Base-by-base conservation (phyloP, 768 basidiomycete genomes). In the Amanita pseudoporphyria region DNA sequence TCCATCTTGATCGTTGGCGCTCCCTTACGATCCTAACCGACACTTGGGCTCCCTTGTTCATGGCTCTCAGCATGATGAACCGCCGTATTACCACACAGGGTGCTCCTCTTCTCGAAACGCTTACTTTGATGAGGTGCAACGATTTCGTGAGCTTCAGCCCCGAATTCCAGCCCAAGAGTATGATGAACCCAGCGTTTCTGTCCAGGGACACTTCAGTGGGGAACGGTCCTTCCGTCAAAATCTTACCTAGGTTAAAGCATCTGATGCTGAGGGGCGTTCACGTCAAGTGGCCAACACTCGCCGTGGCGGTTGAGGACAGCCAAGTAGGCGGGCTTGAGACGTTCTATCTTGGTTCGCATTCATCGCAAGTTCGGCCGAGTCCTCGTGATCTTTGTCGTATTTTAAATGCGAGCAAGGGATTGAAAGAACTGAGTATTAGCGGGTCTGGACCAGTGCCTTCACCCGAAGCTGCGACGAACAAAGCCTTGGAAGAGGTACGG, bases 51-150 rank as follows among this genome's bases (percentile, higher is more conserved):
- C 78, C 78, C 12, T 77, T 83, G 76, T 69, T 73, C 54, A 59
- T 67, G 42, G 78, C 76, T 9, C 66, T 83, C 14, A 55, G 60
- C 21, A 60, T 64, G 9, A 68, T 82, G 31, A 74, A 76, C 53
- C 62, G 64, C 6, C 46, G 54, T 12, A 58, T 73, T 47, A 54
- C 59, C 28, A 56, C 60, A 13, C 41, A 53, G 24, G 69, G 71
- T 35, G 72, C 72, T 7, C 70, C 71, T 6, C 56, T 57, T 18
- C 70, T 80, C 36, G 72, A 78, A 58, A 71, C 68, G 5, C 61
- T 83, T 39, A 69, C 70, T 22, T 64, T 82, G 16, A 77, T 81
- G 71, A 74, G 75, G 28, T 82, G 78, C 63, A 80, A 80, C 56
- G 76, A 78, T 50, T 78, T 73, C 56, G 67, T 71, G 45, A 70